Base-by-base conservation (phyloP, 2,329 filamentous ascomycete species). In the Colletotrichum sp. region DNA sequence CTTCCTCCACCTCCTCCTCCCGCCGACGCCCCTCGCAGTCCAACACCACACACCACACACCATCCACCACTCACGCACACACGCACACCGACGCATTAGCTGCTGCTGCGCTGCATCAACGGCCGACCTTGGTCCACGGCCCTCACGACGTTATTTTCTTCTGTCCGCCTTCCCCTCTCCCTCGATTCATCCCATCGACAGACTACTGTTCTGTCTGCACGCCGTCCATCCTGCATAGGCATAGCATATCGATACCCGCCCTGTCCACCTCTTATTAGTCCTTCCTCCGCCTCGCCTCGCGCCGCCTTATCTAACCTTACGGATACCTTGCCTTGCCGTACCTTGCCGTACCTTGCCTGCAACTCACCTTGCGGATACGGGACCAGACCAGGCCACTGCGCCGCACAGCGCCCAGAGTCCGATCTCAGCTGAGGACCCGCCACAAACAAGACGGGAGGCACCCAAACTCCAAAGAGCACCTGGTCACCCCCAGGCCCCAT, bases 351-450 rank as follows among this genome's bases (percentile, higher is more conserved):
- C 55, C 55, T 28, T 32, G 32, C 28, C 28, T 61, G 26, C 55
- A 43, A 9, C 21, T 26, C 26, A 61, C 28, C 58, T 59, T 30
- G 56, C 56, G 30, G 59, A 62, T 62, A 63, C 61, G 61, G 61
- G n/a, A 58, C 26, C 32, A 26, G 61, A 14, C 26, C 34, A 65
- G 62, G 36, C 62, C 24, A 56, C 64, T 55, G 38, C 69, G 69
- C 59, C 69, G 69, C 63, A 72, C 52, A 59, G 30, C 55, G 34
- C 61, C 48, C 38, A 64, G 59, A 38, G 38, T 48, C 56, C n/a
- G n/a, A 66, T 48, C 62, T 65, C 67, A 71, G 59, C 52, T 65
- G 72, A 66, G 68, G 55, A 66, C 69, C 73, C 69, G 69, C 73
- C 63, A 73, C 73, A 68, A 24, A 62, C 72, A 62, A 59, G 55